These are phyloP conservation scores for Lactuca sativa DNA, from an alignment of 129 eudicot species.

Conservation along the genomic window DNA sequence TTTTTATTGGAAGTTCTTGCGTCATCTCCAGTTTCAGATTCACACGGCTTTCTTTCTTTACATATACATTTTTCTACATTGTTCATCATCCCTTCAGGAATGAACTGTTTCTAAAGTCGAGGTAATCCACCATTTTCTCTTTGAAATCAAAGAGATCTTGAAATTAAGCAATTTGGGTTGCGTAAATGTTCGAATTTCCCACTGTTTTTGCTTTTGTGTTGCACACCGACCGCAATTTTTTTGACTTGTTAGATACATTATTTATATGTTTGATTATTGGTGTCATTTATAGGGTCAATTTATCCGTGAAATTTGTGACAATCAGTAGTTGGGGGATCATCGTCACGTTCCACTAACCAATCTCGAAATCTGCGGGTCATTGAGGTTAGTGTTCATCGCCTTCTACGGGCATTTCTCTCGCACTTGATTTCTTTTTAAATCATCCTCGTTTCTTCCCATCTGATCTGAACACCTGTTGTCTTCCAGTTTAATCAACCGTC, in stretches of 20 bases:
- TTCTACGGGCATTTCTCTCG: constrained; percentile 2
- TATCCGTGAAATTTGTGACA: background rate
- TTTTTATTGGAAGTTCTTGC: background rate
- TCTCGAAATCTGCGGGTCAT: constrained; percentile 4
- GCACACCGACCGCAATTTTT: background rate
- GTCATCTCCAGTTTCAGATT: background rate
- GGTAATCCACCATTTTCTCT: background rate
- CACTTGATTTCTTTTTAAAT: constrained; percentile 18
- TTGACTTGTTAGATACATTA: background rate
- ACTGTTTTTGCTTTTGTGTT: background rate
- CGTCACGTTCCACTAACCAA: background rate
- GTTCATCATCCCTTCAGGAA: background rate
- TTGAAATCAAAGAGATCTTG: background rate
- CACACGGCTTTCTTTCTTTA: background rate
- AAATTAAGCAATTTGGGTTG: background rate
- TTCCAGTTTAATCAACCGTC: constrained; percentile 6
- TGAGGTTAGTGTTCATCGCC: constrained; percentile 20
- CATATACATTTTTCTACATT: background rate
- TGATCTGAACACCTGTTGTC: constrained; percentile 15
- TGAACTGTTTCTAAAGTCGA: background rate
- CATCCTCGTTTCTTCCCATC: background rate
- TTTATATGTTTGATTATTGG: background rate
- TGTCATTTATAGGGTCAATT: constrained; percentile 10
- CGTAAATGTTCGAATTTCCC: background rate
- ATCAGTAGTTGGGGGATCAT: constrained; percentile 5